phyloP scores from a whole-genome alignment of 2,329 filamentous ascomycete species.

The Hypocrella siamensis region DNA sequence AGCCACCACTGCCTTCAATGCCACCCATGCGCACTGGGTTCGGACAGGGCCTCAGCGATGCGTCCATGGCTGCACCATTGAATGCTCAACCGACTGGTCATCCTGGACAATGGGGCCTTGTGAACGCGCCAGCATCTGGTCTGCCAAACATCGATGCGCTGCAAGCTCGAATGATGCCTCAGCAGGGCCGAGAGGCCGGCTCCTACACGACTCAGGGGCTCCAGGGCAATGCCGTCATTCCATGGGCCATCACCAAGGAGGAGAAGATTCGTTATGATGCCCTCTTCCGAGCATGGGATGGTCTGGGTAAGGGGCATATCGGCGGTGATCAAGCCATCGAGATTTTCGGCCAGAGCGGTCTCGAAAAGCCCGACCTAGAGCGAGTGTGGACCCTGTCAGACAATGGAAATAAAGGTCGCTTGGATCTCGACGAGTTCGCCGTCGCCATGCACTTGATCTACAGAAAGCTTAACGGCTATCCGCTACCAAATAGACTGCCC shows the following conservation, averaged over 20 bases:
- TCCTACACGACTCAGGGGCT: conserved; percentile 74
- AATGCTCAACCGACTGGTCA: conserved; percentile 89
- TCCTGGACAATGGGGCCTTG: conserved; percentile 95
- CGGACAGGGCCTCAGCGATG: conserved; percentile 30
- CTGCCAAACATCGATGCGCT: conserved; percentile 88
- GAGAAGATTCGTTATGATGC: conserved; percentile 96
- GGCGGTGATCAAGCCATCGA: conserved; percentile 87
- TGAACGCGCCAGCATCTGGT: conserved; percentile 80
- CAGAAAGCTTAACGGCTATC: conserved; percentile 89
- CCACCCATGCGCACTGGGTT: conserved; percentile 57
- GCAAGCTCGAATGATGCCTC: conserved; percentile 93
- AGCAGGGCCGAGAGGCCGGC: conserved; percentile 74
- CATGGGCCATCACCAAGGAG: conserved; percentile 97
- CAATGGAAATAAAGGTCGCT: conserved; percentile 79
- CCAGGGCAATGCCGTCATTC: conserved; percentile 86
- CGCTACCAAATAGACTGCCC: conserved; percentile 72
- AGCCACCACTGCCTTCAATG: conserved; percentile 76
- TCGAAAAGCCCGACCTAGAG: conserved; percentile 82
- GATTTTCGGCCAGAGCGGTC: conserved; percentile 89
- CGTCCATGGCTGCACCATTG: conserved; percentile 50
- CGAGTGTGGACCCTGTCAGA: conserved; percentile 90
- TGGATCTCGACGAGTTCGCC: conserved; percentile 94
- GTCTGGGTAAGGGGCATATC: conserved; percentile 82
- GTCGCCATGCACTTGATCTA: conserved; percentile 99
- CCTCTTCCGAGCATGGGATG: conserved; percentile 93